phyloP scores from a whole-genome alignment of 768 basidiomycete species.

The Daedalea quercina region DNA sequence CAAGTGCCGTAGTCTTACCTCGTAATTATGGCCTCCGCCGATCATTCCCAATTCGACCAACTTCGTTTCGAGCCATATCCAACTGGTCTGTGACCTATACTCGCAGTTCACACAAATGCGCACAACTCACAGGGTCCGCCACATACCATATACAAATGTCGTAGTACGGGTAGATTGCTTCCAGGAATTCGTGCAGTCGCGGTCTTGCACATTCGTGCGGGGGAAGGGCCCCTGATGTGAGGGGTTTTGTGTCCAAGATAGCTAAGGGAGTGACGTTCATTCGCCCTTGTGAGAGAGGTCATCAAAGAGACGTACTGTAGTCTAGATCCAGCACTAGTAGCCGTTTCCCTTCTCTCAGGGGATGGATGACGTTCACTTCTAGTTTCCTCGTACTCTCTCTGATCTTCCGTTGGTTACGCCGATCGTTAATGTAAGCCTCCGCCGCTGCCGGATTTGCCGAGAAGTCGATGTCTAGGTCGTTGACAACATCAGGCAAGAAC shows the following conservation, averaged over 20 bases:
- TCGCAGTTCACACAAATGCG: not conserved
- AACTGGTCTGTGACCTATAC: slow-evolving; percentile 75
- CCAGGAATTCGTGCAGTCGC: slow-evolving; percentile 76
- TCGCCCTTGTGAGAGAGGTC: slow-evolving; percentile 14
- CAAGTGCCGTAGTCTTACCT: slow-evolving; percentile 35
- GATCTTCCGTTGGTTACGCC: slow-evolving; percentile 77
- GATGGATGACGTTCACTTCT: slow-evolving; percentile 65
- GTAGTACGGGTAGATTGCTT: slow-evolving; percentile 73
- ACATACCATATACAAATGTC: slow-evolving; percentile 84
- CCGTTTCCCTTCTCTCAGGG: slow-evolving; percentile 69
- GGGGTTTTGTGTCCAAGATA: slow-evolving; percentile 78
- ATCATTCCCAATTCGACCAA: slow-evolving; percentile 83
- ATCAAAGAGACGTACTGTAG: slow-evolving; percentile 47
- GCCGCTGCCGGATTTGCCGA: slow-evolving; percentile 52
- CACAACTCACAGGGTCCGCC: not conserved
- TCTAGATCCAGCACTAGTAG: slow-evolving; percentile 85
- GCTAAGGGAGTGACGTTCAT: slow-evolving; percentile 32
- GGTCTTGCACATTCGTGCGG: slow-evolving; percentile 80
- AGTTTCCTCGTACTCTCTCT: slow-evolving; percentile 63
- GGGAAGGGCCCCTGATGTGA: slow-evolving; percentile 76
- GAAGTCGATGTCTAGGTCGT: slow-evolving; percentile 82
- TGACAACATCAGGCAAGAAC: slow-evolving; percentile 61
- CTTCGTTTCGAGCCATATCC: slow-evolving; percentile 88
- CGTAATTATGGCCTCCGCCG: slow-evolving; percentile 61
- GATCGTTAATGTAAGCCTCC: slow-evolving; percentile 62